Conservation (phyloP, 495 filamentous ascomycete species). For the Tuber melanosporum region DNA sequence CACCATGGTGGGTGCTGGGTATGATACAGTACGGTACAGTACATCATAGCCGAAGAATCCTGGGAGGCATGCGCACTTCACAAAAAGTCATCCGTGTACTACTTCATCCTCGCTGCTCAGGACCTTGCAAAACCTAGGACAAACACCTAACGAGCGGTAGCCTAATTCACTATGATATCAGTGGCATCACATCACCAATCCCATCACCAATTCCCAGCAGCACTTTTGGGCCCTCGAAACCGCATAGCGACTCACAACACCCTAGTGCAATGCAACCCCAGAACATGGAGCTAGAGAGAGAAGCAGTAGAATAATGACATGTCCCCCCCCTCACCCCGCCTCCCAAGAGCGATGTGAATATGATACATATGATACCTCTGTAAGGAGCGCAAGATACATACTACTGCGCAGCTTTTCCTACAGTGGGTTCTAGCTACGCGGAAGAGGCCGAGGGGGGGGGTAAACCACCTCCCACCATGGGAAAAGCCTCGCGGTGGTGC, state of each 20-base stretch:
- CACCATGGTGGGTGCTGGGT: neutral
- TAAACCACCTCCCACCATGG: neutral
- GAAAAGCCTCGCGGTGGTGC: neutral
- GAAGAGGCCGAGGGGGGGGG: no score
- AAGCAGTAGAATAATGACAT: neutral
- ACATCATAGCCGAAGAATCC: neutral
- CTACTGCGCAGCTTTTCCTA: no score
- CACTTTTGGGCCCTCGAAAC: neutral
- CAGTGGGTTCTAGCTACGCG: no score
- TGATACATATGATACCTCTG: neutral
- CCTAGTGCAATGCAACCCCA: neutral
- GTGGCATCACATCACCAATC: neutral
- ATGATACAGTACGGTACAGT: no score
- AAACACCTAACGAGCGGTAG: neutral
- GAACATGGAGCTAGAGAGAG: neutral
- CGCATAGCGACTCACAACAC: neutral
- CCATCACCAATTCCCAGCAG: neutral
- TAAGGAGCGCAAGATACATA: no score
- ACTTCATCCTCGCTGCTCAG: neutral
- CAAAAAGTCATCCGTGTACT: neutral
- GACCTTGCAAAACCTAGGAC: neutral
- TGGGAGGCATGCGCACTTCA: neutral
- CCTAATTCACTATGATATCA: neutral
- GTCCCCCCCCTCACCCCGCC: neutral
- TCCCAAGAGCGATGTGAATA: neutral